These are phyloP conservation scores for Aspergillus felis DNA, from an alignment of 2,329 filamentous ascomycete species.

Conservation along the genomic window DNA sequence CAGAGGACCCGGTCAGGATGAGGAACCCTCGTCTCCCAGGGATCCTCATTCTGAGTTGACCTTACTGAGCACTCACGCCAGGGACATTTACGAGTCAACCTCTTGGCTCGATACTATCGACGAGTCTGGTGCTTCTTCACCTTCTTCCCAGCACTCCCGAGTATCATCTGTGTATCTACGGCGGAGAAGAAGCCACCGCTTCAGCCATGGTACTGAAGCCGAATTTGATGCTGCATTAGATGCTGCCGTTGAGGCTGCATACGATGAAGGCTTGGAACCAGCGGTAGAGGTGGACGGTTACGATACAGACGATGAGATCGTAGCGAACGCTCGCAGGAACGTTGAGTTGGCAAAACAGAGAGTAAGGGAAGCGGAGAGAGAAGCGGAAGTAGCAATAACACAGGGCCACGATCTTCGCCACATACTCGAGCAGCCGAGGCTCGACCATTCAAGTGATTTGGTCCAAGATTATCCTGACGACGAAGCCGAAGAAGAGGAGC, in stretches of 20 bases:
- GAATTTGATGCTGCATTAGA: slow-evolving; percentile 94
- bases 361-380: slow-evolving; percentile 68
- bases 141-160: slow-evolving; percentile 76
- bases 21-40: not conserved
- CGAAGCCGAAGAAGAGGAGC: slow-evolving; percentile 69
- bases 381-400: slow-evolving; percentile 60
- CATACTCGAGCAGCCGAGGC: slow-evolving; percentile 27
- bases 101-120: slow-evolving; percentile 95
- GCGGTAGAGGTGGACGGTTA: slow-evolving; percentile 36
- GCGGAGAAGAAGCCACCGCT: slow-evolving; percentile 64
- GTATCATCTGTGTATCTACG: slow-evolving; percentile 66
- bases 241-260: slow-evolving; percentile 92
- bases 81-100: slow-evolving; percentile 71
- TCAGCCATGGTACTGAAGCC: slow-evolving; percentile 72
- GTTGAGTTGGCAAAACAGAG: slow-evolving; percentile 73
- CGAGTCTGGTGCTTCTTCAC: slow-evolving; percentile 76
- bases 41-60: slow-evolving; percentile 12
- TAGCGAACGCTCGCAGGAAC: slow-evolving; percentile 56
- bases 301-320: slow-evolving; percentile 29
- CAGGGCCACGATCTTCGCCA: slow-evolving; percentile 57
- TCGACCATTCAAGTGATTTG: slow-evolving; percentile 19
- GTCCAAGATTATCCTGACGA: slow-evolving; percentile 53
- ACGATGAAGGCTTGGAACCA: slow-evolving; percentile 85
- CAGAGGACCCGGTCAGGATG: not conserved
- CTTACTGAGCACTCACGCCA: slow-evolving; percentile 18